phyloP scores from a whole-genome alignment of 176 grass and related monocot species.

The Oryza punctata region DNA sequence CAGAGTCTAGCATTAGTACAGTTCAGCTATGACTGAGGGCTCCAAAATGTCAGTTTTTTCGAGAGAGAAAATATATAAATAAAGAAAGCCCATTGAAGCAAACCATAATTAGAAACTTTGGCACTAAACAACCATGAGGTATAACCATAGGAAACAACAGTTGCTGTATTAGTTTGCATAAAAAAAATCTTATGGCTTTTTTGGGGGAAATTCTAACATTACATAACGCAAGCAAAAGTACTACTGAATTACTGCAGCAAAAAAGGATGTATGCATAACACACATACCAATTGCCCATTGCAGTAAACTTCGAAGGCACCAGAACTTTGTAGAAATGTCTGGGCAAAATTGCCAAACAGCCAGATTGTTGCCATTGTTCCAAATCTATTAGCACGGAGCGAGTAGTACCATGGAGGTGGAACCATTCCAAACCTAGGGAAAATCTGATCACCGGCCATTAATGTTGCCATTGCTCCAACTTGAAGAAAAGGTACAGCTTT shows the following conservation, averaged over 20 bases:
- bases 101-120: not conserved
- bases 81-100: not conserved
- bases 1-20: not conserved
- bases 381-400: slow-evolving; percentile 90
- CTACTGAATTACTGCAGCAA: not conserved
- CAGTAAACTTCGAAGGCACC: slow-evolving; percentile 98
- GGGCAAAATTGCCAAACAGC: slow-evolving; percentile 84
- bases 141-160: not conserved
- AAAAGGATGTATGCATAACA: slow-evolving; percentile 26
- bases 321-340: slow-evolving; percentile 88
- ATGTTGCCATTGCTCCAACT: slow-evolving; percentile 76
- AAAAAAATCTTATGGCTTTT: not conserved
- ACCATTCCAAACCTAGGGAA: slow-evolving; percentile 93
- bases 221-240: not conserved
- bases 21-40: not conserved
- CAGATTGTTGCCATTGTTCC: slow-evolving; percentile 87
- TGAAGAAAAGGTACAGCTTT: slow-evolving; percentile 90
- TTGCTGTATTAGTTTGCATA: not conserved
- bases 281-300: slow-evolving; percentile 88
- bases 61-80: not conserved
- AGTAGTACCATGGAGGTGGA: slow-evolving; percentile 83
- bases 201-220: not conserved
- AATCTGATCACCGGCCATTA: slow-evolving; percentile 93
- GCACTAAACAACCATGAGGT: not conserved
- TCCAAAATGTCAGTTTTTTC: slow-evolving; percentile 3